A percentile compares a stretch with the other conserved stretches of the same genome.
Conservation (phyloP, 192 early-diverging fungal genomes). For the Oehlia diaphana region DNA sequence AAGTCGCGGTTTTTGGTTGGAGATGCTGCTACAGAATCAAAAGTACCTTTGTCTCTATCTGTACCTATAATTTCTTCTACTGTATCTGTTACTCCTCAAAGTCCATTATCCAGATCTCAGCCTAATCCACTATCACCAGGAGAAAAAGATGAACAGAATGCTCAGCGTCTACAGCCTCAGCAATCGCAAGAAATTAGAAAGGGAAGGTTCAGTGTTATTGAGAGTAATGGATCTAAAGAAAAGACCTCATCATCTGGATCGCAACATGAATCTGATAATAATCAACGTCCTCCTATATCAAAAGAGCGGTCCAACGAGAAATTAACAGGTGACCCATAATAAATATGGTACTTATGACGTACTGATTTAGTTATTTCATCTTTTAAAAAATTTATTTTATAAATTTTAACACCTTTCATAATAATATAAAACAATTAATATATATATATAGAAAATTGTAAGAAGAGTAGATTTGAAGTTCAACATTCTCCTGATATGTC, state of each 20-base stretch:
- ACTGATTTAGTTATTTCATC: conserved; percentile 15
- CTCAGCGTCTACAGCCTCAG: background rate
- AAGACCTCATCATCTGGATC: background rate
- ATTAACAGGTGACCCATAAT: conserved; percentile 26
- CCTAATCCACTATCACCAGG: background rate
- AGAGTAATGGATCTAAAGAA: conserved; percentile 21
- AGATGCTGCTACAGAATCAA: conserved; percentile 14
- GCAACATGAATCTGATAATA: conserved; percentile 28
- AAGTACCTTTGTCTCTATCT: conserved; percentile 15
- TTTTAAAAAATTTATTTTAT: background rate
- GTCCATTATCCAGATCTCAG: conserved; percentile 24
- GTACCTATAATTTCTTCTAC: conserved; percentile 22
- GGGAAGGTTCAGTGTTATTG: conserved; percentile 74
- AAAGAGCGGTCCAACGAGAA: conserved; percentile 28
- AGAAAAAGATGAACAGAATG: background rate
- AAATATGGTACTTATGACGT: conserved; percentile 24
- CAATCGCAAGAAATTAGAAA: conserved; percentile 56
- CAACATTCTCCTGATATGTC: background rate
- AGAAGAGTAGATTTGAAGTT: conserved; percentile 12
- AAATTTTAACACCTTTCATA: background rate
- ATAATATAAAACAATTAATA: background rate
- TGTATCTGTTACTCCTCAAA: background rate
- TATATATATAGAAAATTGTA: background rate
- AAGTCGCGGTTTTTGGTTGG: conserved; percentile 50
- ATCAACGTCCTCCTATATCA: conserved; percentile 7